Conservation (phyloP, 768 basidiomycete species). For the Podaxis mareebaensis region DNA sequence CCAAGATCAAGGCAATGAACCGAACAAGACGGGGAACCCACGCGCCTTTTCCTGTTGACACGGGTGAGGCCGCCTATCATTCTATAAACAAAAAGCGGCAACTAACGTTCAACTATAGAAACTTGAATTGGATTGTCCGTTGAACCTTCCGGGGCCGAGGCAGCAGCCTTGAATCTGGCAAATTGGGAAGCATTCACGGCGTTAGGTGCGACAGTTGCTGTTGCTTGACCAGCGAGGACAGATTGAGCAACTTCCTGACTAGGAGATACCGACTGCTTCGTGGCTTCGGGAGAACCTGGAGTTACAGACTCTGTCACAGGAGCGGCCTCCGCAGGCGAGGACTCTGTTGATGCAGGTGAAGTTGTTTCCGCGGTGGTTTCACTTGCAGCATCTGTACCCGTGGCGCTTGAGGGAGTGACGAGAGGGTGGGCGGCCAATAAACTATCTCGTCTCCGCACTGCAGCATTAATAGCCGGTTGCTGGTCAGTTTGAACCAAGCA, state of each 20-base stretch:
- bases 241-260: slow-evolving; percentile 49
- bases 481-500: slow-evolving; percentile 63
- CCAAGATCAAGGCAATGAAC: slow-evolving; percentile 55
- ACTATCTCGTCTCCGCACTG: slow-evolving; percentile 69
- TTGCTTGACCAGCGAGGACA: slow-evolving; percentile 40
- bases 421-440: slow-evolving; percentile 45
- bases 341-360: slow-evolving; percentile 9
- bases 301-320: slow-evolving; percentile 19
- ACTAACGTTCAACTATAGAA: slow-evolving; percentile 78
- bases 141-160: slow-evolving; percentile 32
- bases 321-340: slow-evolving; percentile 19
- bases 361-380: slow-evolving; percentile 16
- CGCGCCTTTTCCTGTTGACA: slow-evolving; percentile 60
- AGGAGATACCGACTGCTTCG: slow-evolving; percentile 20
- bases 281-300: slow-evolving; percentile 13
- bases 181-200: slow-evolving; percentile 34
- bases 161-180: slow-evolving; percentile 32
- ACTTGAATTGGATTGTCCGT: slow-evolving; percentile 70
- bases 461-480: slow-evolving; percentile 55
- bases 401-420: slow-evolving; percentile 14
- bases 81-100: not conserved
- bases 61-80: slow-evolving; percentile 15
- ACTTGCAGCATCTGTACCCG: not conserved
- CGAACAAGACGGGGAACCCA: slow-evolving; percentile 64
- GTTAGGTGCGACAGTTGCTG: slow-evolving; percentile 21